phyloP scores from a whole-genome alignment of 306 rosid genomes.

The Comarum palustre region DNA sequence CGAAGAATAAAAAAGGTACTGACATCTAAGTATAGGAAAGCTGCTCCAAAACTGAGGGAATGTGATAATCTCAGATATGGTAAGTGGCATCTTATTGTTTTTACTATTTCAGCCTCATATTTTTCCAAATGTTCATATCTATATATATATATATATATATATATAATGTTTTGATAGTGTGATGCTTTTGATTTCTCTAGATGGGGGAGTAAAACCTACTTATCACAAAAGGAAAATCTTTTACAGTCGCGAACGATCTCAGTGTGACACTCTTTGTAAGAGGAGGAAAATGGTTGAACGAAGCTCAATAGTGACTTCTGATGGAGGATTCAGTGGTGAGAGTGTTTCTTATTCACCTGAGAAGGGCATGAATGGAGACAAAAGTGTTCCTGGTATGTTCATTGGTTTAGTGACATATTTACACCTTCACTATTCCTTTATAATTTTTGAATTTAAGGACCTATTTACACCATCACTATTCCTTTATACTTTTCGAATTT shows the following conservation, averaged over 20 bases:
- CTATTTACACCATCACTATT: constrained; percentile 9
- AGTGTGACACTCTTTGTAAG: constrained; percentile 47
- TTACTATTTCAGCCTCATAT: constrained; percentile 10
- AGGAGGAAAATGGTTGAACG: constrained; percentile 56
- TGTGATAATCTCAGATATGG: constrained; percentile 63
- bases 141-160: background rate
- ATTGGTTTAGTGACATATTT: constrained; percentile 21
- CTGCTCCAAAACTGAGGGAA: constrained; percentile 77
- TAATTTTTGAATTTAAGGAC: background rate
- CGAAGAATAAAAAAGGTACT: constrained; percentile 64
- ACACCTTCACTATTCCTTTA: constrained; percentile 8
- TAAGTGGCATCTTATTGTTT: constrained; percentile 31
- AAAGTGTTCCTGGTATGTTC: constrained; percentile 41
- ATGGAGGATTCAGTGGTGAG: constrained; percentile 76
- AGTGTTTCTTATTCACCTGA: constrained; percentile 67
- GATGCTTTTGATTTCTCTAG: constrained; percentile 35
- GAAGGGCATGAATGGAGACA: constrained; percentile 41
- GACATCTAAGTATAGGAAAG: constrained; percentile 75
- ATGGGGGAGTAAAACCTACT: constrained; percentile 37
- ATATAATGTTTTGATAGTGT: constrained; percentile 5
- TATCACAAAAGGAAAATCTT: constrained; percentile 61
- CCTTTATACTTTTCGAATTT: background rate
- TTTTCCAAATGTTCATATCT: background rate
- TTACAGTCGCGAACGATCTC: constrained; percentile 47
- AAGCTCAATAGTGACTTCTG: constrained; percentile 51